Percentiles rank a stretch among this genome's conserved stretches.
Evolutionary conservation across 2,329 filamentous ascomycete species (phyloP).

Genomic region (Rasamsonia emersonii): DNA sequence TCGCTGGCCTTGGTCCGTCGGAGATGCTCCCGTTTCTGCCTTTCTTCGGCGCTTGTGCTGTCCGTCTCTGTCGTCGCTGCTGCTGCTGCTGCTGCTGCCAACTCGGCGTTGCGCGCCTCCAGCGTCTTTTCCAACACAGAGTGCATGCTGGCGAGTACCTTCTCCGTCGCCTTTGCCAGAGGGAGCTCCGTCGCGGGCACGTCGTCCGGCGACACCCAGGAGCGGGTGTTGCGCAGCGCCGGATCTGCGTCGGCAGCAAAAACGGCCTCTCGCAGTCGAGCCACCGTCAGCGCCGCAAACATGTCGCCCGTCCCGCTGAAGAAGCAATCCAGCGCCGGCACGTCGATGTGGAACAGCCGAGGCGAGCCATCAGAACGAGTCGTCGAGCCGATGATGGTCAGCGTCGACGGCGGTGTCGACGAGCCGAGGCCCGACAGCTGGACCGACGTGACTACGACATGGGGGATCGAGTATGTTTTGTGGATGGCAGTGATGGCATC

Average conservation of each 20-base stretch:
- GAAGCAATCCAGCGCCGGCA: conserved; percentile 83
- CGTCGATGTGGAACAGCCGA: conserved; percentile 79
- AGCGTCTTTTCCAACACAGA: conserved; percentile 63
- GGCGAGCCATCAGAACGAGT: conserved; percentile 55
- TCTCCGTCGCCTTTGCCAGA: conserved; percentile 73
- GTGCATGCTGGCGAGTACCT: conserved; percentile 89
- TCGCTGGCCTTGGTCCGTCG: conserved; percentile 78
- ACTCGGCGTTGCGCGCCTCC: conserved; percentile 56
- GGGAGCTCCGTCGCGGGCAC: conserved; percentile 65
- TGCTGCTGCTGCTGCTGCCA: conserved; percentile 33
- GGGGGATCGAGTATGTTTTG: conserved; percentile 64
- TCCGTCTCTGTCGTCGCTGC: conserved; percentile 12
- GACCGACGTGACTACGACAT: conserved; percentile 89
- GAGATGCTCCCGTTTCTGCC: conserved; percentile 54
- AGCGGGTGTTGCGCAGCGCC: conserved; percentile 44
- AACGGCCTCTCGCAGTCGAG: conserved; percentile 77
- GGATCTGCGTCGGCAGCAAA: conserved; percentile 28
- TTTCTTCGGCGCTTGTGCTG: conserved; percentile 39
- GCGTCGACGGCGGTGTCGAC: conserved; percentile 33
- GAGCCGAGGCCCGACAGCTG: conserved; percentile 49
- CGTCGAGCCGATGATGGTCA: conserved; percentile 71
- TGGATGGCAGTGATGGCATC: conserved; percentile 72
- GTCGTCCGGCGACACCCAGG: conserved; percentile 70
- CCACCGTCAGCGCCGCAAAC: conserved; percentile 88
- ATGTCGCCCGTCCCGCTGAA: conserved; percentile 97